Percentiles rank a stretch among this genome's conserved stretches.
Evolutionary conservation across 768 basidiomycete species (phyloP).

Genomic region (Lentinula guzmanii): DNA sequence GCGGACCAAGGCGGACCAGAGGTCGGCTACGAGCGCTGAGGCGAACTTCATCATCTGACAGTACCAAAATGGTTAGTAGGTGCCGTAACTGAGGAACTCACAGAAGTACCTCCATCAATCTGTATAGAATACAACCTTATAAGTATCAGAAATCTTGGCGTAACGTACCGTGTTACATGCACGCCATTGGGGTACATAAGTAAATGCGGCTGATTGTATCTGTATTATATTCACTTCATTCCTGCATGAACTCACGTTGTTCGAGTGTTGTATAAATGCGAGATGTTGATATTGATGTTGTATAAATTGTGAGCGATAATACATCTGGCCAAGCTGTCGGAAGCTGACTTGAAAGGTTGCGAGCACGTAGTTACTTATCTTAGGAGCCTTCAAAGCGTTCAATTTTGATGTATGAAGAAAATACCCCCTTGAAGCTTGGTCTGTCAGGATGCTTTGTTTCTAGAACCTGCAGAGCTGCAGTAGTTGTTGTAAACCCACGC

Average conservation of each 20-base stretch:
- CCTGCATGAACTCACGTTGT: neutral
- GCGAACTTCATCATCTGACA: conserved; percentile 4
- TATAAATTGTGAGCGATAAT: neutral
- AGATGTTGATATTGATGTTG: neutral
- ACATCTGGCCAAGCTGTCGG: neutral
- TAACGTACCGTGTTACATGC: neutral
- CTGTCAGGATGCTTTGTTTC: neutral
- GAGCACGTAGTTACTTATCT: neutral
- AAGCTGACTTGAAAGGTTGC: neutral
- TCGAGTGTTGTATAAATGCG: neutral
- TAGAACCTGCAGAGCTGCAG: neutral
- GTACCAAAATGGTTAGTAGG: neutral
- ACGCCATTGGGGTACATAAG: neutral
- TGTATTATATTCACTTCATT: no score
- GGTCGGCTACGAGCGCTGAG: conserved; percentile 1
- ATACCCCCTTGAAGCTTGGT: neutral
- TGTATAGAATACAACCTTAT: neutral
- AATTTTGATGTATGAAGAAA: neutral
- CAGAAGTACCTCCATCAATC: neutral
- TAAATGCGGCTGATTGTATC: neutral
- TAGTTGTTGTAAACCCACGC: neutral
- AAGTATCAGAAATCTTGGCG: neutral
- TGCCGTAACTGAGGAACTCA: neutral
- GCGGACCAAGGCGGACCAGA: neutral
- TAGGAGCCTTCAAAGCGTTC: neutral